Evolutionary conservation across 1,284 basidiomycete species (phyloP), one percentile per base, ranked within the genome.

Genomic region (Leccinum pachyderme): DNA sequence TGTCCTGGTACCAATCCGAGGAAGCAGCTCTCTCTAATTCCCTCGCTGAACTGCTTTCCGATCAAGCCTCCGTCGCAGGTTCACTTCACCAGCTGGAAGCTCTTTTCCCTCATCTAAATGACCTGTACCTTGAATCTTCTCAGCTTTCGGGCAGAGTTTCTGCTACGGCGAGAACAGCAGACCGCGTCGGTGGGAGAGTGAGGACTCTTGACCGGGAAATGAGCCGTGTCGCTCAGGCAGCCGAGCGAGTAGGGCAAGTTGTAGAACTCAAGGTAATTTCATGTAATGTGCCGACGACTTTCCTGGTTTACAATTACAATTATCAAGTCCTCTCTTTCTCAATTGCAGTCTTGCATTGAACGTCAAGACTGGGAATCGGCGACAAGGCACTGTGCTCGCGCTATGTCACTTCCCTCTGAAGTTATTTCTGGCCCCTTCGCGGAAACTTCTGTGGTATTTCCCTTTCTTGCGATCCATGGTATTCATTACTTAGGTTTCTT

Each of bases 351-450:
- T 1, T 82, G 92, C 5, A 95, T 98, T 37, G 89, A 93, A 37
- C 80, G 78, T 54, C 82, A 88, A 60, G 97, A 99, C 69, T 99
- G 96, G 95, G 96, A 98, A 69, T 85, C 91, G 13, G 96, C 96
- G 1, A 89, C 93, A 1, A 80, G 92, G 59, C 89, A 95, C 66
- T 97, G 95, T 72, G 86, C 91, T 18, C 78, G 93, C 31, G 96
- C 95, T 1, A 95, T 95, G 87, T 79, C 86, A 1, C 77, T 98
- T 27, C 88, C 94, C 4, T 67, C 76, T 5, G 83, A 87, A 39
- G 87, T 99, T 28, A 83, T 91, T 27, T 82, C 85, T 24, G 93
- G 93, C 7, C 79, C 82, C 2, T 99, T 98, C 68, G 93, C 96
- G 1, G 91, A 90, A 63, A 81, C 80, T 3, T 88, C 91, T 2